Evolutionary conservation across 768 basidiomycete species (phyloP).

Genomic region (Rhizopogon sp.): DNA sequence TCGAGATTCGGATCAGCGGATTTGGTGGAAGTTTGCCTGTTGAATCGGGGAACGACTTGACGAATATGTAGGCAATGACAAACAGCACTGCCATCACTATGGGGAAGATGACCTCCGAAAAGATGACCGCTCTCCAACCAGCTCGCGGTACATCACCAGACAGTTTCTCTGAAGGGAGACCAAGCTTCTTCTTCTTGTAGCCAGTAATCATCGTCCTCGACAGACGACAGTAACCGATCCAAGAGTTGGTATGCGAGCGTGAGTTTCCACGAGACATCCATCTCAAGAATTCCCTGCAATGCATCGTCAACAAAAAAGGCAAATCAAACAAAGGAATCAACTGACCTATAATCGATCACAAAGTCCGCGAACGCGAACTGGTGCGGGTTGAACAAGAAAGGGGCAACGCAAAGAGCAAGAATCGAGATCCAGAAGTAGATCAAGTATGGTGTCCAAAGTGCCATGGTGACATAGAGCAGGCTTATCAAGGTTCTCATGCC

Average conservation of each 20-base stretch:
- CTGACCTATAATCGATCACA: conserved; percentile 89
- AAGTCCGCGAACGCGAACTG: conserved; percentile 98
- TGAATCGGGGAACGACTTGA: conserved; percentile 75
- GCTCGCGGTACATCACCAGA: conserved; percentile 94
- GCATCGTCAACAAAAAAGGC: not conserved
- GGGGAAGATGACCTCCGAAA: conserved; percentile 85
- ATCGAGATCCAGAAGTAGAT: conserved; percentile 99
- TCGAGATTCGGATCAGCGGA: conserved; percentile 87
- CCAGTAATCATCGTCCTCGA: conserved; percentile 99
- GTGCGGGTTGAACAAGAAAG: conserved; percentile 99
- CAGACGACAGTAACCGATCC: conserved; percentile 98
- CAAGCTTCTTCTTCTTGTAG: conserved; percentile 98
- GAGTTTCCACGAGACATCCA: conserved; percentile 99
- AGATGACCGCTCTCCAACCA: conserved; percentile 83
- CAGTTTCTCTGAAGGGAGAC: conserved; percentile 95
- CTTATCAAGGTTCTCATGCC: conserved; percentile 91
- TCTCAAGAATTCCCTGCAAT: conserved; percentile 83
- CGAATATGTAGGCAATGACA: conserved; percentile 87
- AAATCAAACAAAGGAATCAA: conserved; percentile 1
- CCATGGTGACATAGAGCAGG: conserved; percentile 89
- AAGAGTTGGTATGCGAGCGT: conserved; percentile 93
- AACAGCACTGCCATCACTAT: conserved; percentile 82
- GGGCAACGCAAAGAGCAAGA: conserved; percentile 85
- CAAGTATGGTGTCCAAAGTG: conserved; percentile 87
- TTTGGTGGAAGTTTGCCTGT: conserved; percentile 65